Evolutionary conservation across 2,329 filamentous ascomycete genomes (phyloP).

Genomic region (Clarireedia monteithiana): DNA sequence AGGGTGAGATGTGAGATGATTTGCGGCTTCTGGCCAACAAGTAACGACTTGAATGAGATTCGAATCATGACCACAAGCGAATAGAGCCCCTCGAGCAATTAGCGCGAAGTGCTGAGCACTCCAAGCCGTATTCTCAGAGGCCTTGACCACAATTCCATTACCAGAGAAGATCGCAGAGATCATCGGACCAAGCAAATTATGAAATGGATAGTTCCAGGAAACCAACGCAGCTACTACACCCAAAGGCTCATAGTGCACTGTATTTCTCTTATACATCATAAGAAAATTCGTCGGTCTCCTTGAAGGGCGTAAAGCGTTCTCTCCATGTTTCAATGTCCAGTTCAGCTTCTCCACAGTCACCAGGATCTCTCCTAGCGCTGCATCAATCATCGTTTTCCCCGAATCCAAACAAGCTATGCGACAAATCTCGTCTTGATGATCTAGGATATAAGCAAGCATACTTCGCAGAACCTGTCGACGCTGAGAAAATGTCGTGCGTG

Average conservation of each 20-base stretch:
- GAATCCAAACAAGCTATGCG: constrained; percentile 82
- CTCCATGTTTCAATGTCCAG: constrained; percentile 90
- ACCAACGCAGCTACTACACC: constrained; percentile 90
- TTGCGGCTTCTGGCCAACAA: constrained; percentile 81
- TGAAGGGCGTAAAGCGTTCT: constrained; percentile 66
- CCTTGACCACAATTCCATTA: constrained; percentile 88
- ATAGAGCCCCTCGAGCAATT: constrained; percentile 71
- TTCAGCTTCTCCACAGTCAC: constrained; percentile 89
- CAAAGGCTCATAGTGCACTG: constrained; percentile 82
- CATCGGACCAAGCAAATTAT: constrained; percentile 87
- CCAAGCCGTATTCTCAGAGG: constrained; percentile 94
- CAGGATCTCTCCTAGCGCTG: constrained; percentile 86
- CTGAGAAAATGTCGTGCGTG: constrained; percentile 66
- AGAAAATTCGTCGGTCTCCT: constrained; percentile 79
- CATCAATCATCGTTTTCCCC: constrained; percentile 94
- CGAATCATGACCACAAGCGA: constrained; percentile 74
- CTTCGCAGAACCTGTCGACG: constrained; percentile 73
- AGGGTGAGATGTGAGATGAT: constrained; percentile 76
- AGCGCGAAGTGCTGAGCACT: constrained; percentile 73
- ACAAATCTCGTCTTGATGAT: constrained; percentile 84
- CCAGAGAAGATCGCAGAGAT: constrained; percentile 88
- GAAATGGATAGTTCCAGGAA: constrained; percentile 96
- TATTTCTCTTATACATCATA: constrained; percentile 93
- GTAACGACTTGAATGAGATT: constrained; percentile 76
- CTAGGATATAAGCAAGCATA: constrained; percentile 73